These are phyloP conservation scores for Thraustochytrium striatum DNA, from an alignment of 352 stramenopile species.

Conservation along the genomic window DNA sequence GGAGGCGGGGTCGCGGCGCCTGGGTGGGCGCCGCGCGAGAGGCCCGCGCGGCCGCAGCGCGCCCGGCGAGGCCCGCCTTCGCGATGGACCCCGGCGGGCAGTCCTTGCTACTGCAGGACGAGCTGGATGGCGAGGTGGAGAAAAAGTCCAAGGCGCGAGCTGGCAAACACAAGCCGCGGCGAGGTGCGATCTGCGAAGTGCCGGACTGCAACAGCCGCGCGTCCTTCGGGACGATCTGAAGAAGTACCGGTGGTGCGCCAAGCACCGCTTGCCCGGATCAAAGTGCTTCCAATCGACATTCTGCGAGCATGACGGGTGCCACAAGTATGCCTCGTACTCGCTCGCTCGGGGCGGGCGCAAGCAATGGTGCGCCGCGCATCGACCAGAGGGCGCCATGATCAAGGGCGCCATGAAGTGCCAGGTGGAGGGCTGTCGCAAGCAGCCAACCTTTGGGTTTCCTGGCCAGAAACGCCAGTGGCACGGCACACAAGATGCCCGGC, in stretches of 20 bases:
- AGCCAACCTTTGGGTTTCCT: conserved; percentile 16
- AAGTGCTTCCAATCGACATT: conserved; percentile 9
- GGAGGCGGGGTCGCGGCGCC: no score
- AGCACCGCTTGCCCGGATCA: conserved; percentile 7
- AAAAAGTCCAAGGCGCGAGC: no score
- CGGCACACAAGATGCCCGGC: background rate
- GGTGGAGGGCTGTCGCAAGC: background rate
- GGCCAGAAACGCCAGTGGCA: background rate
- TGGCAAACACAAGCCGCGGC: background rate
- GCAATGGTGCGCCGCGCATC: conserved; percentile 25
- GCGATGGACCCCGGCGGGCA: no score
- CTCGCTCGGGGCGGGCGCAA: conserved; percentile 11
- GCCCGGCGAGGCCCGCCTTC: no score
- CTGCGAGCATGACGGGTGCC: conserved; percentile 10
- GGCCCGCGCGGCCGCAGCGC: no score
- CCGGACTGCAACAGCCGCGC: conserved; percentile 14
- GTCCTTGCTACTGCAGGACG: no score
- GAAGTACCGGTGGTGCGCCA: conserved; percentile 24
- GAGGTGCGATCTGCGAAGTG: conserved; percentile 26
- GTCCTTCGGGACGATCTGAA: conserved; percentile 33
- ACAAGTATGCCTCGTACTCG: conserved; percentile 36
- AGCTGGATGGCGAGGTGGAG: no score
- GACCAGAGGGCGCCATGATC: conserved; percentile 11
- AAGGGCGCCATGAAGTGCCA: conserved; percentile 5
- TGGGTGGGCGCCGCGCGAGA: no score